Conservation (phyloP, 1,139 yeast genomes). For the Zygotorulaspora mrakii region DNA sequence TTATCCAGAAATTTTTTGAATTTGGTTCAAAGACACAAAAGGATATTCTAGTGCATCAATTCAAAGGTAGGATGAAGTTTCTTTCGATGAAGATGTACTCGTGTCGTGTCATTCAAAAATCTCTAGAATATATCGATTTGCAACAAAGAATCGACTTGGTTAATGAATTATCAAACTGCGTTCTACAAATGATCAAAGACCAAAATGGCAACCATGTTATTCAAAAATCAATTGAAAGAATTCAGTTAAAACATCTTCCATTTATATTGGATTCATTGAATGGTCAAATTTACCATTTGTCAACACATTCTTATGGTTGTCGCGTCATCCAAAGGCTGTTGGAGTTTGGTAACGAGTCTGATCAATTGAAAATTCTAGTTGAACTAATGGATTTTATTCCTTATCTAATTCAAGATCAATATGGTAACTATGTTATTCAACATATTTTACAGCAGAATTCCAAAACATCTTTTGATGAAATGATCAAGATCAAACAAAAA, state of each 20-base stretch:
- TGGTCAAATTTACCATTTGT: conserved; percentile 78
- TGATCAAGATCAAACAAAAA: conserved; percentile 45
- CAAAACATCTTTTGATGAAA: conserved; percentile 25
- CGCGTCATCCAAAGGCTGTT: conserved; percentile 90
- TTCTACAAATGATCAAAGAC: conserved; percentile 81
- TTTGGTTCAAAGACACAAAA: conserved; percentile 70
- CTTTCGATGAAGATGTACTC: conserved; percentile 95
- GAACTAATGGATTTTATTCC: conserved; percentile 73
- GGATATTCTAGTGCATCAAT: conserved; percentile 62
- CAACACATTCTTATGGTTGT: conserved; percentile 97
- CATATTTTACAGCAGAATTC: conserved; percentile 84
- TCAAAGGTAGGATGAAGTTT: conserved; percentile 72
- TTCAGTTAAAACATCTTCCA: conserved; percentile 66
- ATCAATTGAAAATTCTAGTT: conserved; percentile 59
- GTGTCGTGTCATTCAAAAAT: conserved; percentile 93
- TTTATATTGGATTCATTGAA: conserved; percentile 72
- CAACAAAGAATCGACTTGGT: conserved; percentile 68
- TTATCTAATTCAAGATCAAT: conserved; percentile 87
- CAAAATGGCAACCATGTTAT: conserved; percentile 98
- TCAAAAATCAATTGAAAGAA: conserved; percentile 86
- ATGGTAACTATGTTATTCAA: conserved; percentile 96
- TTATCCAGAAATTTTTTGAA: conserved; percentile 91
- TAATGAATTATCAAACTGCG: conserved; percentile 65
- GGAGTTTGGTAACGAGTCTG: conserved; percentile 59
- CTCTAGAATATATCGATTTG: conserved; percentile 70